Evolutionary conservation across 306 rosid species (phyloP).

Genomic region (Parietaria judaica): DNA sequence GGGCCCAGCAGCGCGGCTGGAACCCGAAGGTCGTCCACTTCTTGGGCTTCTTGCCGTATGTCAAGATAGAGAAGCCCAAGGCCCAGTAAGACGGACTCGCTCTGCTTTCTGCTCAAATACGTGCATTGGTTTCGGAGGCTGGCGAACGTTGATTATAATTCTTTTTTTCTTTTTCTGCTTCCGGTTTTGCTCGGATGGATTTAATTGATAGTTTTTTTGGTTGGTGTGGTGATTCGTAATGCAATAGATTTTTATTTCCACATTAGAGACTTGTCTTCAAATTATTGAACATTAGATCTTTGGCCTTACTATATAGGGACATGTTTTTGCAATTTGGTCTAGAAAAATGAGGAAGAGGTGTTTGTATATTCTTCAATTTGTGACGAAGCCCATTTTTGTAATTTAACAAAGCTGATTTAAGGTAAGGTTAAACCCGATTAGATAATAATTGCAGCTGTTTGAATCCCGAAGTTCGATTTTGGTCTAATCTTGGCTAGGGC

Average conservation of each 20-base stretch:
- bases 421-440: too few species aligned
- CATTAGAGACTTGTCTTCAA: too few species aligned
- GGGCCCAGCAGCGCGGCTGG: slow-evolving; percentile 70
- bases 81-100: slow-evolving; percentile 31
- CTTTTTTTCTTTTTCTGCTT: background rate
- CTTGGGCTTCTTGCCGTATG: slow-evolving; percentile 65
- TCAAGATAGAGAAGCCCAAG: slow-evolving; percentile 64
- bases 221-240: slow-evolving; percentile 2
- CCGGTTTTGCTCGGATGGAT: slow-evolving; percentile 2
- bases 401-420: too few species aligned
- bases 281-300: too few species aligned
- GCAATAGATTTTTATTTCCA: background rate
- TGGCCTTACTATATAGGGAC: too few species aligned
- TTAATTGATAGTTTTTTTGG: slow-evolving; percentile 9
- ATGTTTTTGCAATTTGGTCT: too few species aligned
- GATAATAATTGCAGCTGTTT: too few species aligned
- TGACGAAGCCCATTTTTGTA: too few species aligned
- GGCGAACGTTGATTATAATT: slow-evolving; percentile 12
- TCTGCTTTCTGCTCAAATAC: background rate
- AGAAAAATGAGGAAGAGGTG: too few species aligned
- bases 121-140: slow-evolving; percentile 9
- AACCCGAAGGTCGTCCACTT: slow-evolving; percentile 47
- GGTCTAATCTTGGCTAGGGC: too few species aligned
- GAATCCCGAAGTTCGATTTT: too few species aligned
- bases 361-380: too few species aligned